These are phyloP conservation scores for Vitis riparia DNA, from an alignment of 164 flowering plant species.

Conservation along the genomic window DNA sequence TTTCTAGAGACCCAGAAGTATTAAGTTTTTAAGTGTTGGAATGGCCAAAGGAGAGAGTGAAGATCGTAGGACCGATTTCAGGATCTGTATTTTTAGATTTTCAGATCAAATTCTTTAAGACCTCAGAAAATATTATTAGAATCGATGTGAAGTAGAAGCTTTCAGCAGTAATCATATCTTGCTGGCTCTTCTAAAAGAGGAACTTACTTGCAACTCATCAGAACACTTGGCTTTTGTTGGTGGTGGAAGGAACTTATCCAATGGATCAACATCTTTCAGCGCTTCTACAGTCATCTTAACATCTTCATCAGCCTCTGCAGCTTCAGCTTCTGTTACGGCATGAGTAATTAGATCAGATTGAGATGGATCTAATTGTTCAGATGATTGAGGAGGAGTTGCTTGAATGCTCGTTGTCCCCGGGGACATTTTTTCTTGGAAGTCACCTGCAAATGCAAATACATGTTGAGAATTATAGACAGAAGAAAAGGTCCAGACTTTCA, in stretches of 20 bases:
- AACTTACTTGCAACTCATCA: constrained; percentile 79
- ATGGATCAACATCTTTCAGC: constrained; percentile 46
- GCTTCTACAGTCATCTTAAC: constrained; percentile 30
- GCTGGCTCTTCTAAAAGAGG: background rate
- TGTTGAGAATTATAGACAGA: background rate
- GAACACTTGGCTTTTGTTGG: constrained; percentile 70
- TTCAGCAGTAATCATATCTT: background rate
- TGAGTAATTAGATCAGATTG: constrained; percentile 28
- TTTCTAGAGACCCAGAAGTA: too few relatives aligned
- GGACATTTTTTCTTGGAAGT: constrained; percentile 33
- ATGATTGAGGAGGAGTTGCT: constrained; percentile 37
- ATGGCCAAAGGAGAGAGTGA: too few relatives aligned
- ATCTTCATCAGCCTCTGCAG: constrained; percentile 29
- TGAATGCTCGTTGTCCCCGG: constrained; percentile 40
- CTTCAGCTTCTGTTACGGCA: constrained; percentile 32
- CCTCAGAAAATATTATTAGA: too few relatives aligned
- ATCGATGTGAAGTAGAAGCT: background rate
- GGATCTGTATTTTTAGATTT: too few relatives aligned
- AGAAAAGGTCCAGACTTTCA: background rate
- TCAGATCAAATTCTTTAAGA: too few relatives aligned
- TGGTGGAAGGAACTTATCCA: constrained; percentile 76
- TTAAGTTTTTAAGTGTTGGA: too few relatives aligned
- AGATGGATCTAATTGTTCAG: constrained; percentile 38
- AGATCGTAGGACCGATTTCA: too few relatives aligned
- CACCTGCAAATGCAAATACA: constrained; percentile 36